These are phyloP conservation scores for Vanrija pseudolonga DNA, from an alignment of 1,284 basidiomycete species.

Conservation along the genomic window DNA sequence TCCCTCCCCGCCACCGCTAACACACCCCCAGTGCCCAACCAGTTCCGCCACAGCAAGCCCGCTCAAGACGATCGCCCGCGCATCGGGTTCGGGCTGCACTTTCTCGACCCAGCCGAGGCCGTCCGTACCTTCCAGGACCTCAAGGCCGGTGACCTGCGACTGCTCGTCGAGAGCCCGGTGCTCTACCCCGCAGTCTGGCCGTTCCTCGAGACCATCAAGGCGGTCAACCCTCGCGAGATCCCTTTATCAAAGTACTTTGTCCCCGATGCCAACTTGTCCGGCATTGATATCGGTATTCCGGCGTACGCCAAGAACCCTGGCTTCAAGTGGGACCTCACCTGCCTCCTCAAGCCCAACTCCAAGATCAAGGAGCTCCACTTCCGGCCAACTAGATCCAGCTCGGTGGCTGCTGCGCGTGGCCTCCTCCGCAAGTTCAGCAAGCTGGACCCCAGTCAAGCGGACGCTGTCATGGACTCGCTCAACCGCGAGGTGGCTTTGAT, in stretches of 20 bases:
- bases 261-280: slow-evolving; percentile 24
- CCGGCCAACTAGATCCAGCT: slow-evolving; percentile 44
- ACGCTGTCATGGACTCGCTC: slow-evolving; percentile 61
- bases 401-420: slow-evolving; percentile 35
- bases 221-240: slow-evolving; percentile 54
- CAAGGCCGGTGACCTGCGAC: not conserved
- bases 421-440: slow-evolving; percentile 39
- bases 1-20: too few species aligned
- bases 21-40: too few species aligned
- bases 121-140: slow-evolving; percentile 17
- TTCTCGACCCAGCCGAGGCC: slow-evolving; percentile 57
- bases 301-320: slow-evolving; percentile 53
- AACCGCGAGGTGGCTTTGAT: slow-evolving; percentile 62
- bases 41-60: too few species aligned
- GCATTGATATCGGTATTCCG: slow-evolving; percentile 52
- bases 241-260: slow-evolving; percentile 58
- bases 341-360: slow-evolving; percentile 39
- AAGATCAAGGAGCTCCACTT: slow-evolving; percentile 38
- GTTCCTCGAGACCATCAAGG: slow-evolving; percentile 57
- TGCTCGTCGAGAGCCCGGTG: slow-evolving; percentile 60
- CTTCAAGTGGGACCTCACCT: slow-evolving; percentile 55
- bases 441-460: slow-evolving; percentile 58
- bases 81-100: slow-evolving; percentile 50
- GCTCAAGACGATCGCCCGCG: not conserved
- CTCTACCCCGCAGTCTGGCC: slow-evolving; percentile 62